Evolutionary conservation across 345 rosid genomes (phyloP).

Genomic region (Camelina laxa): DNA sequence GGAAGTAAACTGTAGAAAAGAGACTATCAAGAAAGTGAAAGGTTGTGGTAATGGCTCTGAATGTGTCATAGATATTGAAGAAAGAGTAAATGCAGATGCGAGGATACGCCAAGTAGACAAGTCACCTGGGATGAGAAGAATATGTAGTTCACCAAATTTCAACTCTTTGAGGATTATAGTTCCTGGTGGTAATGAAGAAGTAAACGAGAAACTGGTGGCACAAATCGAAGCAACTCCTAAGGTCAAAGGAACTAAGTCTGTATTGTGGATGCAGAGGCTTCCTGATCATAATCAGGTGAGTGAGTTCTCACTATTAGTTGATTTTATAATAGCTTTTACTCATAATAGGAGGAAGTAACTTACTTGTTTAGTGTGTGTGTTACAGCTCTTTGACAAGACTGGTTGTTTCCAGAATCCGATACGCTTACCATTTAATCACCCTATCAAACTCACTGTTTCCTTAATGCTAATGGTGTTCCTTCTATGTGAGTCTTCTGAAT

Average conservation of each 20-base stretch:
- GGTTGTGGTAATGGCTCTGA: constrained; percentile 38
- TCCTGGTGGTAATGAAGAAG: constrained; percentile 45
- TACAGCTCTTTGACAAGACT: constrained; percentile 51
- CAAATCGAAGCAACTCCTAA: constrained; percentile 70
- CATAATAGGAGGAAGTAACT: constrained; percentile 7
- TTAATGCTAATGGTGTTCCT: constrained; percentile 75
- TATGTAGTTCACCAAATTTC: constrained; percentile 67
- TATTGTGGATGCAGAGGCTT: constrained; percentile 59
- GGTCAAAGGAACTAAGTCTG: constrained; percentile 61
- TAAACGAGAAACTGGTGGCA: constrained; percentile 41
- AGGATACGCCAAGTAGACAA: constrained; percentile 47
- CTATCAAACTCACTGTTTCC: constrained; percentile 68
- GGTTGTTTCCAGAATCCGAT: constrained; percentile 59
- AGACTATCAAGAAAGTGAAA: constrained; percentile 28
- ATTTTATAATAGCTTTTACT: not conserved
- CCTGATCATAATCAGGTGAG: constrained; percentile 46
- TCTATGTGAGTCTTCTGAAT: constrained; percentile 57
- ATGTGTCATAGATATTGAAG: constrained; percentile 46
- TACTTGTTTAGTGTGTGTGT: constrained; percentile 16
- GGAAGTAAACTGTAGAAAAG: constrained; percentile 17
- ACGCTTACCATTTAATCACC: constrained; percentile 45
- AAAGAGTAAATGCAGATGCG: constrained; percentile 46
- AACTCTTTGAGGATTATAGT: constrained; percentile 63
- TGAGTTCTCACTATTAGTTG: constrained; percentile 52
- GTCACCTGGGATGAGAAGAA: constrained; percentile 54